phyloP scores from a whole-genome alignment of 495 filamentous ascomycete genomes.

The Aspergillus coremiiformis region DNA sequence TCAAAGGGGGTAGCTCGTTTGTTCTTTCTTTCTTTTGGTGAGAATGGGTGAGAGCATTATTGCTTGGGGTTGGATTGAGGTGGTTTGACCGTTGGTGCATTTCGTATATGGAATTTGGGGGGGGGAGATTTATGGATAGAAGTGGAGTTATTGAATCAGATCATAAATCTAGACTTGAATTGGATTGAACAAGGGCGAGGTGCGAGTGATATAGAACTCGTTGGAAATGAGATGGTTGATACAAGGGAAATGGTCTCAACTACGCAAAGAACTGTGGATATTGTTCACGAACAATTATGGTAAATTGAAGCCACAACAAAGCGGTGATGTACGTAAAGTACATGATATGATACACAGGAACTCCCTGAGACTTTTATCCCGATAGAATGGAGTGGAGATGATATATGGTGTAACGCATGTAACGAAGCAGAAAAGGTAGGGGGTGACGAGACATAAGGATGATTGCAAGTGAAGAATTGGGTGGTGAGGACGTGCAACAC shows the following conservation, averaged over 20 bases:
- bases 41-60: neutral
- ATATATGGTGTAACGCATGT: constrained; percentile 8
- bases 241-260: neutral
- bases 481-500: constrained; percentile 47
- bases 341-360: constrained; percentile 26
- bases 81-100: no score
- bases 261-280: neutral
- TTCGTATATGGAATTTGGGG: no score
- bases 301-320: constrained; percentile 8
- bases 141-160: no score
- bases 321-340: constrained; percentile 13
- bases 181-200: no score
- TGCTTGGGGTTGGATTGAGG: no score
- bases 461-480: constrained; percentile 1
- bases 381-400: constrained; percentile 23
- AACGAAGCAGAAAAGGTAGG: neutral
- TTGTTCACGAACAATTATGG: constrained; percentile 8
- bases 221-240: neutral
- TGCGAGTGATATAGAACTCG: no score
- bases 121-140: no score
- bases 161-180: no score
- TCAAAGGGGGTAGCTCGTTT: no score
- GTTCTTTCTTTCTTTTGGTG: neutral
- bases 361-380: constrained; percentile 19
- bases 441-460: constrained; percentile 8